These are phyloP conservation scores for Pontederia paniculata DNA, from an alignment of 176 grass and related monocot species.

Conservation along the genomic window DNA sequence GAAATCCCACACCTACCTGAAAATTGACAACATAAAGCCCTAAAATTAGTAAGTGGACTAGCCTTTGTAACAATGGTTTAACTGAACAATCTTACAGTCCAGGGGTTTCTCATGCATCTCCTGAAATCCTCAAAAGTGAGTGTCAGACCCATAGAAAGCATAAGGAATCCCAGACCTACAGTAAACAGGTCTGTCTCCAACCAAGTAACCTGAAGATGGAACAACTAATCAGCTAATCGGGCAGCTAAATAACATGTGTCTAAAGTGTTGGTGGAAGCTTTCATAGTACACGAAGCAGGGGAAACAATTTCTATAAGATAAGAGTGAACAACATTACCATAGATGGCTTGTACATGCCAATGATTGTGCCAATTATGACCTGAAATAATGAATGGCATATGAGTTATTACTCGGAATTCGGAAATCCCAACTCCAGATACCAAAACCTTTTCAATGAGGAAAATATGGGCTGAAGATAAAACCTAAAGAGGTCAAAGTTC, in stretches of 20 bases:
- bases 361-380: constrained; percentile 82
- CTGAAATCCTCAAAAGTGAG: constrained; percentile 95
- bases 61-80: not conserved
- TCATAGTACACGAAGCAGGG: not conserved
- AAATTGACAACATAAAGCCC: constrained; percentile 18
- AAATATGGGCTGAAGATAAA: constrained; percentile 14
- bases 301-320: not conserved
- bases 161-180: constrained; percentile 74
- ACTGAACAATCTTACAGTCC: constrained; percentile 62
- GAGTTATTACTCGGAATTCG: constrained; percentile 16
- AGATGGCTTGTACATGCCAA: constrained; percentile 91
- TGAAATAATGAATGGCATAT: constrained; percentile 25
- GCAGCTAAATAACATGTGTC: constrained; percentile 8
- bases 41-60: too few species aligned
- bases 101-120: constrained; percentile 94
- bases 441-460: not conserved
- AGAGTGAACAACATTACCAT: constrained; percentile 38
- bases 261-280: not conserved
- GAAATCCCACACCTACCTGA: constrained; percentile 91
- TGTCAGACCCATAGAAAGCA: constrained; percentile 94
- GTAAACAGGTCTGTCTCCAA: constrained; percentile 96
- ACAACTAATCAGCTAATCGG: constrained; percentile 19
- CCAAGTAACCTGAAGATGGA: constrained; percentile 66
- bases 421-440: not conserved
- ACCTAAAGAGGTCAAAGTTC: constrained; percentile 14